phyloP scores from a whole-genome alignment of 1,139 yeast species.

The Protomyces macrosporus region DNA sequence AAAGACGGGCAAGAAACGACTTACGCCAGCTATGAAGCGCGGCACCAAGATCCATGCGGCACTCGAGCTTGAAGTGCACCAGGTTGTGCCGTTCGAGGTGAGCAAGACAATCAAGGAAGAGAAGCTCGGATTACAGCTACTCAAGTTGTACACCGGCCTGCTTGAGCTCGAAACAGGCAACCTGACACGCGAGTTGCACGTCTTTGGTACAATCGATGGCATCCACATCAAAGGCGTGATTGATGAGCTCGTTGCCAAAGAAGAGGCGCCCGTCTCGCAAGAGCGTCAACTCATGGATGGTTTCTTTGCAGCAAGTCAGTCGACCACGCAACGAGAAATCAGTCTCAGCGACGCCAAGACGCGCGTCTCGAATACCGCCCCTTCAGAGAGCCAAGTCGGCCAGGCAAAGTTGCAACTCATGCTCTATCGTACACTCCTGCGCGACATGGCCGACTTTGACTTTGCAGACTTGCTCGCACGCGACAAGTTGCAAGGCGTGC shows the following conservation, averaged over 20 bases:
- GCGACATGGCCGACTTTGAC: slow-evolving; percentile 28
- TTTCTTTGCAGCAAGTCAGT: not conserved
- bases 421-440: slow-evolving; percentile 29
- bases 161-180: slow-evolving; percentile 24
- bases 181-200: slow-evolving; percentile 29
- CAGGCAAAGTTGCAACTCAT: slow-evolving; percentile 30
- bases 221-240: slow-evolving; percentile 30
- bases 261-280: not conserved
- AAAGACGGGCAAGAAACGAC: slow-evolving; percentile 5
- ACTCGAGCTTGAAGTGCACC: slow-evolving; percentile 28
- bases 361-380: slow-evolving; percentile 21
- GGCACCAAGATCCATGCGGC: slow-evolving; percentile 31
- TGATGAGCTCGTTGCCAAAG: slow-evolving; percentile 28
- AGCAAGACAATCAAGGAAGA: slow-evolving; percentile 29
- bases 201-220: slow-evolving; percentile 30
- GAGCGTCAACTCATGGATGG: not conserved
- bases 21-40: slow-evolving; percentile 29
- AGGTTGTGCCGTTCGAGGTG: slow-evolving; percentile 14
- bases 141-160: slow-evolving; percentile 27
- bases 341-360: slow-evolving; percentile 27
- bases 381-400: slow-evolving; percentile 27
- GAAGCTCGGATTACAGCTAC: slow-evolving; percentile 27
- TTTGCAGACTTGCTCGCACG: slow-evolving; percentile 6
- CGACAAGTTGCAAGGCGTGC: slow-evolving; percentile 11
- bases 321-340: slow-evolving; percentile 7